These are phyloP conservation scores for Sechiopsis laciniata DNA, from an alignment of 306 rosid species.

Conservation along the genomic window DNA sequence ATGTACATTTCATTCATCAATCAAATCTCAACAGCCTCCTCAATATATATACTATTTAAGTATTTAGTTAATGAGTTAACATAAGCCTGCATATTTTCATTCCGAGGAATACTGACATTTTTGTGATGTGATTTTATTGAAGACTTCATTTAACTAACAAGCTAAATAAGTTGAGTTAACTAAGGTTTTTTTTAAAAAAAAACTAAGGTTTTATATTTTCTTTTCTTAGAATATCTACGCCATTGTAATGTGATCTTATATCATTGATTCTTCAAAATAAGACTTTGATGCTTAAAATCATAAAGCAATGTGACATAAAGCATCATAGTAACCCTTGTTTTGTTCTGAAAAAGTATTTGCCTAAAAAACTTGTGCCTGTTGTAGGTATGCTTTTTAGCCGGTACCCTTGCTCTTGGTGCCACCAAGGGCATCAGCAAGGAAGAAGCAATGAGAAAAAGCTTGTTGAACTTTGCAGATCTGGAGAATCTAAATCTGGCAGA, in stretches of 20 bases:
- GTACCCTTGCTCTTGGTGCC: conserved; percentile 93
- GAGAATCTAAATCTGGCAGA: conserved; percentile 95
- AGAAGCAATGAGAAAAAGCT: conserved; percentile 65
- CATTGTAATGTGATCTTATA: not conserved
- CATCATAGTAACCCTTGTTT: not conserved
- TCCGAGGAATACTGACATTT: too few species aligned
- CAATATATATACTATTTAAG: too few species aligned
- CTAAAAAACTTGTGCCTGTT: conserved; percentile 30
- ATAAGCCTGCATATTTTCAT: too few species aligned
- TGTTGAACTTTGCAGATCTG: conserved; percentile 80
- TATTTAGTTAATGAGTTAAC: too few species aligned
- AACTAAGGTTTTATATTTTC: not conserved
- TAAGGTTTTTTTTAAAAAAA: too few species aligned
- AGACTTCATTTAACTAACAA: not conserved
- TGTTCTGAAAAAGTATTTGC: conserved; percentile 8
- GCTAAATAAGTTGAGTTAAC: not conserved
- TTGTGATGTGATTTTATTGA: not conserved
- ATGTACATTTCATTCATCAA: too few species aligned
- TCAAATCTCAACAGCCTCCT: too few species aligned
- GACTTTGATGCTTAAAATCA: not conserved
- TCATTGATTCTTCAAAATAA: not conserved
- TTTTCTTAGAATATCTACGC: not conserved
- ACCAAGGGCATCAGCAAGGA: conserved; percentile 90
- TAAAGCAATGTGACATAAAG: not conserved
- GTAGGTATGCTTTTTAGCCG: conserved; percentile 93